Conservation (phyloP, 768 basidiomycete species). For the Leccinum subgranulosum region DNA sequence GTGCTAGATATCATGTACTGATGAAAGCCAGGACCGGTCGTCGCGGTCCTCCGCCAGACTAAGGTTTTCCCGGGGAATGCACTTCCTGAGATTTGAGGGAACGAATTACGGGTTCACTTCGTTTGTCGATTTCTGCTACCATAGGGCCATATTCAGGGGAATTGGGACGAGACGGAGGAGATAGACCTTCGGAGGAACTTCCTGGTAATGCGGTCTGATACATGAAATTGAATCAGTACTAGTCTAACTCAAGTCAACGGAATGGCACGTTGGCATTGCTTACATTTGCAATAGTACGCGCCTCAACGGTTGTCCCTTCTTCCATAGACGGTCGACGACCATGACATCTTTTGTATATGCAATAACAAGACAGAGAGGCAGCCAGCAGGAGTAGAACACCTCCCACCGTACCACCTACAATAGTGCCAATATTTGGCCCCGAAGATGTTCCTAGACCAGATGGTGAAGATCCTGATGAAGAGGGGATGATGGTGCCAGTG, state of each 20-base stretch:
- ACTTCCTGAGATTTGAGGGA: neutral
- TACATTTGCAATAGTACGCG: neutral
- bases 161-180: neutral
- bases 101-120: neutral
- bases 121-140: neutral
- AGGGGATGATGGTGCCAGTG: neutral
- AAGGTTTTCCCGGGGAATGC: neutral
- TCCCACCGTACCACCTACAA: constrained; percentile 9
- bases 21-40: no score
- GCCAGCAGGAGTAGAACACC: neutral
- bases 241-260: no score
- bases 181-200: neutral
- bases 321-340: neutral
- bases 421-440: neutral
- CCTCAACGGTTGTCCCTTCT: neutral
- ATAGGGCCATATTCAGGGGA: no score
- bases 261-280: neutral
- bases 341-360: neutral
- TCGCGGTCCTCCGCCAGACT: no score
- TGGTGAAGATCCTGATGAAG: neutral
- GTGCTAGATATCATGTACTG: no score
- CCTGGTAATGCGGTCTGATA: neutral
- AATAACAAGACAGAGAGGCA: neutral
- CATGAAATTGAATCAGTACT: no score
- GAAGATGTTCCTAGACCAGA: neutral